Base-by-base conservation (phyloP, 2,329 filamentous ascomycete species). In the Venturia effusa region DNA sequence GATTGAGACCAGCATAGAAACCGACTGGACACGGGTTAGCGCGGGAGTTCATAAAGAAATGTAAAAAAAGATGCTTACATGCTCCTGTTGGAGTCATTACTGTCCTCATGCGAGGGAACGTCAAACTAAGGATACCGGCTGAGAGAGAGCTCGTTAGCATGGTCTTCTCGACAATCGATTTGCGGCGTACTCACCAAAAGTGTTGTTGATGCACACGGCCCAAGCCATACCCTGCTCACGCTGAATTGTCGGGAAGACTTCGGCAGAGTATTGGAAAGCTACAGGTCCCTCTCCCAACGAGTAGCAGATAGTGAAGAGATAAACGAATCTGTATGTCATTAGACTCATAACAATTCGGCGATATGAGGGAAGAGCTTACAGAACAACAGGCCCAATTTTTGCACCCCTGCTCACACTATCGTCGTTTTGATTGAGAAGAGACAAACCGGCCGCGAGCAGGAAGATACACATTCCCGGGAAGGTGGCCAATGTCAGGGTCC, bases 1-100 rank as follows among this genome's bases (percentile, higher is more conserved):
- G 66, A 69, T 82, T 83, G 76, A 81, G 80, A 0, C 73, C 79
- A 0, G 81, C 83, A 67, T 84, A 84, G 77, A 81, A 84, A 10
- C 77, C 77, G 67, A 84, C 83, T 61, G n/a, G 17, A 24, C 10
- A 15, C 10, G n/a, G 4, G 24, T 62, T 7, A 62, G 60, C n/a
- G n/a, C n/a, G 4, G 22, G 27, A 3, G 15, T 61, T n/a, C 3
- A 4, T 4, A 27, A 1, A 10, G 39, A 24, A 6, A 24, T 19
- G 4, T 37, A 30, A 41, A 32, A 6, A 1, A 1, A 51, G n/a
- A n/a, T n/a, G 64, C 65, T 45, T 64, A 64, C 62, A 64, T 0
- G 78, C 82, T 2, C 81, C 82, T 27, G 80, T 78, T 0, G 76
- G 73, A 0, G 75, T 79, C 67, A 83, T 83, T 0, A 79, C 76